Percentiles rank a stretch among this genome's conserved stretches.
Conservation (phyloP, 1,284 basidiomycete species). For the Fomes fomentarius region DNA sequence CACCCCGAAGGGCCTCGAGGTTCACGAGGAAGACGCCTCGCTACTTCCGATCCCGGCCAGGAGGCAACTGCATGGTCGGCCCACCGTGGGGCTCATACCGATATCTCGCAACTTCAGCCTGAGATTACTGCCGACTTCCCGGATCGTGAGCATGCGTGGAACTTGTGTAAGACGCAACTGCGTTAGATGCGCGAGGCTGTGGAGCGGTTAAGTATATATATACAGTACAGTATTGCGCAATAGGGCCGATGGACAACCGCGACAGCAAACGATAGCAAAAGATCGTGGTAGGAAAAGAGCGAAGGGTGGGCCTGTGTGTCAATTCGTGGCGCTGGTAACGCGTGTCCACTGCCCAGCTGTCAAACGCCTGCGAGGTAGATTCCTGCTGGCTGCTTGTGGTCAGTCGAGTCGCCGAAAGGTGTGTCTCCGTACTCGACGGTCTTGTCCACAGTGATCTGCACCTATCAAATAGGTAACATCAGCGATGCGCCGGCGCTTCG, state of each 20-base stretch:
- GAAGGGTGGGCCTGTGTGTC: not conserved
- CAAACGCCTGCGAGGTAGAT: slow-evolving; percentile 3
- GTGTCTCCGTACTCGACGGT: slow-evolving; percentile 27
- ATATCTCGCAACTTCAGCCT: slow-evolving; percentile 1
- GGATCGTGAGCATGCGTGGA: no score
- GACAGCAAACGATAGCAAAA: not conserved
- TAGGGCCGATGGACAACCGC: not conserved
- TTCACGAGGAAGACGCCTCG: slow-evolving; percentile 10
- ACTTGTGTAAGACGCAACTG: no score
- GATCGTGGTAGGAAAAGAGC: not conserved
- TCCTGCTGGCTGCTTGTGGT: slow-evolving; percentile 3
- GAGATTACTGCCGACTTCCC: no score
- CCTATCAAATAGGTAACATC: slow-evolving; percentile 14
- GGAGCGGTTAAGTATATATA: no score
- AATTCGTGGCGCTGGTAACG: not conserved
- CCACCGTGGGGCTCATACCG: slow-evolving; percentile 5
- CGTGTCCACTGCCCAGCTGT: not conserved
- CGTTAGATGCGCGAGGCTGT: not conserved
- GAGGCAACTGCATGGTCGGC: slow-evolving; percentile 21
- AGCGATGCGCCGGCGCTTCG: slow-evolving; percentile 4
- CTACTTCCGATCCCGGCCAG: slow-evolving; percentile 12
- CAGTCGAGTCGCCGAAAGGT: slow-evolving; percentile 12
- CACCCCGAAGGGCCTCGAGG: slow-evolving; percentile 16
- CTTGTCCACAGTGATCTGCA: slow-evolving; percentile 34
- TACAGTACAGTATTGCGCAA: no score